Conservation (phyloP, 345 rosid genomes). For the Camelina sativa region DNA sequence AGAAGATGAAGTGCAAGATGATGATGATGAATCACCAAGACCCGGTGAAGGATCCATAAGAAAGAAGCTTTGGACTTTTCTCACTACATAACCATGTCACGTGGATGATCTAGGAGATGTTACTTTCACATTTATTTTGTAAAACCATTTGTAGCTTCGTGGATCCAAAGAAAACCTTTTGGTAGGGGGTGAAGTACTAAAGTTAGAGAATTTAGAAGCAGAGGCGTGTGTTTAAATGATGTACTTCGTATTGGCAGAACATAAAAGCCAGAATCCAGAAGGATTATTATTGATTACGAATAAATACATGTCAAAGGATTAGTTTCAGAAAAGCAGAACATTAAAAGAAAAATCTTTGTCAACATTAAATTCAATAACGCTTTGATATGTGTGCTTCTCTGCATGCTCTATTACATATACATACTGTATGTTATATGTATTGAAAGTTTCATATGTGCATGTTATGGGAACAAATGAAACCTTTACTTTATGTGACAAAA, state of each 20-base stretch:
- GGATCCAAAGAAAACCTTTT: slow-evolving; percentile 36
- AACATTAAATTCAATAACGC: slow-evolving; percentile 36
- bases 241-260: slow-evolving; percentile 40
- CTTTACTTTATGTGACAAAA: slow-evolving; percentile 44
- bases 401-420: slow-evolving; percentile 39
- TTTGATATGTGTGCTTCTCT: slow-evolving; percentile 43
- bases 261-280: slow-evolving; percentile 23
- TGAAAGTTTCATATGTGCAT: slow-evolving; percentile 20
- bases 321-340: slow-evolving; percentile 31
- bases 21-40: slow-evolving; percentile 55
- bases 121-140: slow-evolving; percentile 44
- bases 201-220: slow-evolving; percentile 39
- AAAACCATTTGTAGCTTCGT: slow-evolving; percentile 34
- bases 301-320: slow-evolving; percentile 37
- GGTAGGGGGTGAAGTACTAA: neutral
- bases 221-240: slow-evolving; percentile 37
- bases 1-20: slow-evolving; percentile 42
- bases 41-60: slow-evolving; percentile 68
- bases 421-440: slow-evolving; percentile 4
- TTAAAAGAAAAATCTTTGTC: slow-evolving; percentile 33
- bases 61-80: slow-evolving; percentile 85
- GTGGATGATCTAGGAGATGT: slow-evolving; percentile 43
- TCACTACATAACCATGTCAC: slow-evolving; percentile 54
- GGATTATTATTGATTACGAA: slow-evolving; percentile 41
- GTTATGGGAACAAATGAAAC: slow-evolving; percentile 39